phyloP scores from a whole-genome alignment of 1,284 basidiomycete species.

The Irpex sp. region DNA sequence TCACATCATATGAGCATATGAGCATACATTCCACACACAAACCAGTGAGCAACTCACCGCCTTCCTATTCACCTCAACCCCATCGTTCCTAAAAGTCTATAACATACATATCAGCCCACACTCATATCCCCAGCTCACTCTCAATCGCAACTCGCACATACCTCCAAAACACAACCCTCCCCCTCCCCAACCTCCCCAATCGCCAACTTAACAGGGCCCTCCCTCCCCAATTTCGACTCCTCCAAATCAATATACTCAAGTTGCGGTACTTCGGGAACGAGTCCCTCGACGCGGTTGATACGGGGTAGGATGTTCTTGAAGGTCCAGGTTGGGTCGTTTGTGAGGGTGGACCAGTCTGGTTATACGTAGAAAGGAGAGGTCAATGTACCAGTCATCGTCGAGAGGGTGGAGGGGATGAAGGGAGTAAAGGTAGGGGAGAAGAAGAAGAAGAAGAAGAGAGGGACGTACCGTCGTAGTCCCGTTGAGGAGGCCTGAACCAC shows the following conservation, averaged over 20 bases:
- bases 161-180: too few relatives aligned
- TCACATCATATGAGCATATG: too few relatives aligned
- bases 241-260: not conserved
- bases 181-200: not conserved
- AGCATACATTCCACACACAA: too few relatives aligned
- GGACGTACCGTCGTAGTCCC: conserved; percentile 1
- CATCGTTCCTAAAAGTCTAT: too few relatives aligned
- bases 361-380: too few relatives aligned
- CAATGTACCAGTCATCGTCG: too few relatives aligned
- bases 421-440: not conserved
- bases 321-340: conserved; percentile 4
- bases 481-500: not conserved
- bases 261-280: not conserved
- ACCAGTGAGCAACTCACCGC: too few relatives aligned
- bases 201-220: not conserved
- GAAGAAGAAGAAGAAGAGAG: not conserved
- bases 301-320: conserved; percentile 3
- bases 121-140: too few relatives aligned
- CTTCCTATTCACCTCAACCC: not conserved
- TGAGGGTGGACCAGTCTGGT: not conserved
- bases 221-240: not conserved
- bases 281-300: conserved; percentile 1
- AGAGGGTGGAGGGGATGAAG: too few relatives aligned
- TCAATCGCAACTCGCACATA: too few relatives aligned
- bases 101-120: too few relatives aligned